These are phyloP conservation scores for Cornus suecica DNA, from an alignment of 148 eudicot genomes.

Conservation along the genomic window DNA sequence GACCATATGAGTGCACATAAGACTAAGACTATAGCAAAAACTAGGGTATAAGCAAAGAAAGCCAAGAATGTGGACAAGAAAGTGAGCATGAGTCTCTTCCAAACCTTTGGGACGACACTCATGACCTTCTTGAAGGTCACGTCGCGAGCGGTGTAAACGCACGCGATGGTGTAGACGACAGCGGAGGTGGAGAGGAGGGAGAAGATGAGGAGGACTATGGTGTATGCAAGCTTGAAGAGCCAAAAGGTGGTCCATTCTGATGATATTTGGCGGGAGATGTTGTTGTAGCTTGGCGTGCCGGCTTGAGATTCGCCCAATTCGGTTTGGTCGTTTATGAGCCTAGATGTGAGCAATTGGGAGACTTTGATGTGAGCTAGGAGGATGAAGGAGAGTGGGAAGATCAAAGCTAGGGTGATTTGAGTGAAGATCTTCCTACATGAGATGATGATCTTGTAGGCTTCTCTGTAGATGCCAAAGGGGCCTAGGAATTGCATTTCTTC, in stretches of 20 bases:
- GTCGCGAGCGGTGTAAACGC: conserved; percentile 8
- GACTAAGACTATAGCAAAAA: neutral
- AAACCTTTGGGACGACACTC: conserved; percentile 17
- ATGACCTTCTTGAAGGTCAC: conserved; percentile 13
- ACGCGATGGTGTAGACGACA: conserved; percentile 21
- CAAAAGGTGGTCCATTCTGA: neutral
- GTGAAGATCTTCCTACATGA: conserved; percentile 10
- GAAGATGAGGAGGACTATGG: conserved; percentile 12
- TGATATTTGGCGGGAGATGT: neutral
- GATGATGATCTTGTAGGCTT: conserved; percentile 15
- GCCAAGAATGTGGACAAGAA: conserved; percentile 8
- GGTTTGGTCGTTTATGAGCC: neutral
- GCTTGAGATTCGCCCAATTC: neutral
- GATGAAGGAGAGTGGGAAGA: conserved; percentile 22
- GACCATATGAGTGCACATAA: neutral
- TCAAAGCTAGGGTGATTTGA: conserved; percentile 14
- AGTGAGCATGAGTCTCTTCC: conserved; percentile 12
- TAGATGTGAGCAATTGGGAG: neutral
- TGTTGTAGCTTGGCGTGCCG: neutral
- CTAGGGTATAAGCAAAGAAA: neutral
- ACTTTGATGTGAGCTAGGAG: conserved; percentile 10
- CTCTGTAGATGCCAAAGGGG: conserved; percentile 14
- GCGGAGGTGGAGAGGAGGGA: conserved; percentile 23
- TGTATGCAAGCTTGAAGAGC: conserved; percentile 11
- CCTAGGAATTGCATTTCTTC: conserved; percentile 25